These are phyloP conservation scores for Penicillium concentricum DNA, from an alignment of 2,329 filamentous ascomycete genomes.

Conservation along the genomic window DNA sequence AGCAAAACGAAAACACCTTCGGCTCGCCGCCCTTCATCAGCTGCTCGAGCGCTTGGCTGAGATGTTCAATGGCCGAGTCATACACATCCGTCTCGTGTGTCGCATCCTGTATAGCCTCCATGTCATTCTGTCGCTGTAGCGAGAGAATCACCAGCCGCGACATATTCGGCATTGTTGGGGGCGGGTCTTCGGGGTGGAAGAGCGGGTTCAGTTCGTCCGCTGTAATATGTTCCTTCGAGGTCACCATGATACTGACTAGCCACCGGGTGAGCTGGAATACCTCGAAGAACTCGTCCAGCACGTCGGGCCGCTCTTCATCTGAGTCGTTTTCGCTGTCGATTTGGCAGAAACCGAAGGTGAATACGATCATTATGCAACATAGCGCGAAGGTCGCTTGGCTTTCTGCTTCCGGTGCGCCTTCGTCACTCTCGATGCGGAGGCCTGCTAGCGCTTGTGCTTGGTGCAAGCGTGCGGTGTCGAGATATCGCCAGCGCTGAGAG, in stretches of 20 bases:
- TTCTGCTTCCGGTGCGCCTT: constrained; percentile 27
- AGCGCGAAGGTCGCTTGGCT: constrained; percentile 39
- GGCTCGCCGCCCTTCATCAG: constrained; percentile 33
- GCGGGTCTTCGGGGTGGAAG: constrained; percentile 20
- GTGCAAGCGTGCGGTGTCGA: constrained; percentile 30
- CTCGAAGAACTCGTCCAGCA: constrained; percentile 33
- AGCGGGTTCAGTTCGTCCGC: constrained; percentile 29
- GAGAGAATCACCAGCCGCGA: constrained; percentile 30
- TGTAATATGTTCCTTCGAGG: constrained; percentile 24
- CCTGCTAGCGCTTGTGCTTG: constrained; percentile 26
- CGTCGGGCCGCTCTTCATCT: constrained; percentile 6
- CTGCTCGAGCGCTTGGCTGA: constrained; percentile 28
- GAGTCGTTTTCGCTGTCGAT: constrained; percentile 11
- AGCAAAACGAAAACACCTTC: constrained; percentile 49
- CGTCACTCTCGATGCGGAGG: constrained; percentile 20
- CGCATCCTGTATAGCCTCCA: constrained; percentile 19
- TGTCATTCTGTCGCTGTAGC: constrained; percentile 27
- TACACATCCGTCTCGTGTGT: constrained; percentile 30
- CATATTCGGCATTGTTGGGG: constrained; percentile 37
- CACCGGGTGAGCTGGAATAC: constrained; percentile 32
- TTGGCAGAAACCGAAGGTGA: constrained; percentile 34
- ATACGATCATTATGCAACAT: constrained; percentile 34
- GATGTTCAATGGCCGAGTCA: constrained; percentile 26
- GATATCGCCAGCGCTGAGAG: constrained; percentile 22
- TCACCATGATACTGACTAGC: constrained; percentile 28